These are phyloP conservation scores for Aphanomyces invadans DNA, from an alignment of 352 stramenopile genomes.

Conservation along the genomic window DNA sequence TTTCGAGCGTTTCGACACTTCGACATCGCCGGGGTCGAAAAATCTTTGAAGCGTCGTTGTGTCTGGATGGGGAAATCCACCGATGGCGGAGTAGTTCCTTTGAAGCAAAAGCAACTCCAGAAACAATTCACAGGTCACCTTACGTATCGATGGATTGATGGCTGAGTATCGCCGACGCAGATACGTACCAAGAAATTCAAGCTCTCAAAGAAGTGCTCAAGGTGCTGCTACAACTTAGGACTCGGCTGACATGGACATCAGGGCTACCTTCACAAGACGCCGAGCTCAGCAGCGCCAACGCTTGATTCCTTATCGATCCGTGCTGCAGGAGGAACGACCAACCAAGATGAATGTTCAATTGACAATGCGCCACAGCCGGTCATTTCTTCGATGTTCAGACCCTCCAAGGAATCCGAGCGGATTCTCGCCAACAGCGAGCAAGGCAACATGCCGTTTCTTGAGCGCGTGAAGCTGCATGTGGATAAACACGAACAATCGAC, in stretches of 20 bases:
- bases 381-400: not conserved
- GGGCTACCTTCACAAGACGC: not conserved
- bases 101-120: conserved; percentile 16
- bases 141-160: not conserved
- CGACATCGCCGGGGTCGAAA: too few relatives aligned
- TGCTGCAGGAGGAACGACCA: too few relatives aligned
- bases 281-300: not conserved
- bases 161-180: conserved; percentile 24
- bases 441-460: conserved; percentile 58
- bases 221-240: too few relatives aligned
- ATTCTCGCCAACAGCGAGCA: conserved; percentile 39
- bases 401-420: conserved; percentile 31
- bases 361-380: too few relatives aligned
- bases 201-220: conserved; percentile 48
- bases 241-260: conserved; percentile 1
- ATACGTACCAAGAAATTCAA: conserved; percentile 47
- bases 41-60: not conserved
- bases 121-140: conserved; percentile 36
- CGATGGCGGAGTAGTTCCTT: conserved; percentile 26
- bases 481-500: conserved; percentile 35
- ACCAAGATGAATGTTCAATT: too few relatives aligned
- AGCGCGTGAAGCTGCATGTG: conserved; percentile 46
- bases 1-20: too few relatives aligned
- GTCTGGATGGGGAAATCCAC: not conserved
- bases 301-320: too few relatives aligned